Evolutionary conservation across 495 filamentous ascomycete species (phyloP).

Genomic region (Pseudomonodictys pantanalensis): DNA sequence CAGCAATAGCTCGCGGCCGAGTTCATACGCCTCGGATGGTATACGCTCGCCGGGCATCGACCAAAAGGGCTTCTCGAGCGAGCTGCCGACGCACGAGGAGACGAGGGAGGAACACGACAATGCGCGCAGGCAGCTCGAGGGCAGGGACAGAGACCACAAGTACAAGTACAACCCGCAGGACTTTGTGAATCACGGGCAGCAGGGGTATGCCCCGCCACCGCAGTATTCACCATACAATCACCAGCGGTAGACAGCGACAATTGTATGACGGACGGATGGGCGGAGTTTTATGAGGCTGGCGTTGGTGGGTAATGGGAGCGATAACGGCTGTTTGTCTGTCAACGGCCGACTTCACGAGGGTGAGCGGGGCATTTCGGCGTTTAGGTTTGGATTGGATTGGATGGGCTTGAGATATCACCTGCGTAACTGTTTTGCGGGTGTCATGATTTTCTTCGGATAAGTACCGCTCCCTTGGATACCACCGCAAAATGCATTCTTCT

Average conservation of each 20-base stretch:
- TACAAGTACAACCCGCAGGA: constrained; percentile 30
- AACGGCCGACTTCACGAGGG: too few species aligned
- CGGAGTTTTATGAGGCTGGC: too few species aligned
- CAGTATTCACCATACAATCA: background rate
- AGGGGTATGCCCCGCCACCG: constrained; percentile 3
- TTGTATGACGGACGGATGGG: background rate
- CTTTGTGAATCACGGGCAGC: background rate
- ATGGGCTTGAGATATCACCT: background rate
- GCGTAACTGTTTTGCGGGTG: too few species aligned
- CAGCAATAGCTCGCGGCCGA: constrained; percentile 27
- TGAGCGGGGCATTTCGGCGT: too few species aligned
- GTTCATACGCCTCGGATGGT: constrained; percentile 31
- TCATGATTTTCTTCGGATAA: background rate
- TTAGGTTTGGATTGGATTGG: too few species aligned
- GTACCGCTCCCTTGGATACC: background rate
- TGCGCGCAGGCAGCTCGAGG: constrained; percentile 1
- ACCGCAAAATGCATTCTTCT: too few species aligned
- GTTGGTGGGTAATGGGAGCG: too few species aligned
- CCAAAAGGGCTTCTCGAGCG: constrained; percentile 32
- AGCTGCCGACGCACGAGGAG: constrained; percentile 31
- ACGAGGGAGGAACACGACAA: constrained; percentile 24
- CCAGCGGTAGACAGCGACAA: background rate
- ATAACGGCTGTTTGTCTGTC: too few species aligned
- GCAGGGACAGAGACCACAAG: constrained; percentile 7
- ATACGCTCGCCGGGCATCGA: constrained; percentile 34